A percentile compares a stretch with the other conserved stretches of the same genome.
phyloP scores from a whole-genome alignment of 1,139 yeast genomes.

The Saccharomyces hybrid region DNA sequence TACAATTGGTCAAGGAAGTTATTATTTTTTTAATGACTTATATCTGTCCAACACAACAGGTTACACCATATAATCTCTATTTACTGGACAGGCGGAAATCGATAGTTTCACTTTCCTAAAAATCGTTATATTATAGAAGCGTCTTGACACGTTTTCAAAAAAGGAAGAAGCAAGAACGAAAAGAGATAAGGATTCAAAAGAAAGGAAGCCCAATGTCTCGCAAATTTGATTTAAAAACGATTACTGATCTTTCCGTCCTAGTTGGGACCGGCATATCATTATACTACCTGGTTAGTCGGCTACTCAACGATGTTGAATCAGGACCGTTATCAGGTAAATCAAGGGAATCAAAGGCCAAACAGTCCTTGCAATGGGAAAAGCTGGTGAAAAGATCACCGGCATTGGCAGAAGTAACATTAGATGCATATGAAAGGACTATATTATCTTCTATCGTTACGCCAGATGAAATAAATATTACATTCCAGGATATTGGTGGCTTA shows the following conservation, averaged over 20 bases:
- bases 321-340: conserved; percentile 46
- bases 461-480: conserved; percentile 65
- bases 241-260: conserved; percentile 62
- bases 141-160: background rate
- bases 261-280: conserved; percentile 80
- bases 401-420: conserved; percentile 46
- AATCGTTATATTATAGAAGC: background rate
- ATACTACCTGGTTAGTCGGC: conserved; percentile 57
- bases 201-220: conserved; percentile 23
- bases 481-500: conserved; percentile 82
- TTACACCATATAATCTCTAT: background rate
- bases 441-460: conserved; percentile 78
- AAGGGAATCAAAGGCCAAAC: conserved; percentile 60
- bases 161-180: background rate
- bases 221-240: conserved; percentile 46
- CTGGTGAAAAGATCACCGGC: conserved; percentile 53
- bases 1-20: background rate
- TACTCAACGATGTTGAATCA: conserved; percentile 43
- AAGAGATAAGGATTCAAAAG: conserved; percentile 1
- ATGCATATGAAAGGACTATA: conserved; percentile 70
- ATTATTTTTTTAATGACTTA: background rate
- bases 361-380: conserved; percentile 53
- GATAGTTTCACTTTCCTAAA: background rate
- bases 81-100: background rate
- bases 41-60: background rate